phyloP scores from a whole-genome alignment of 768 basidiomycete genomes.

The Imleria badia region DNA sequence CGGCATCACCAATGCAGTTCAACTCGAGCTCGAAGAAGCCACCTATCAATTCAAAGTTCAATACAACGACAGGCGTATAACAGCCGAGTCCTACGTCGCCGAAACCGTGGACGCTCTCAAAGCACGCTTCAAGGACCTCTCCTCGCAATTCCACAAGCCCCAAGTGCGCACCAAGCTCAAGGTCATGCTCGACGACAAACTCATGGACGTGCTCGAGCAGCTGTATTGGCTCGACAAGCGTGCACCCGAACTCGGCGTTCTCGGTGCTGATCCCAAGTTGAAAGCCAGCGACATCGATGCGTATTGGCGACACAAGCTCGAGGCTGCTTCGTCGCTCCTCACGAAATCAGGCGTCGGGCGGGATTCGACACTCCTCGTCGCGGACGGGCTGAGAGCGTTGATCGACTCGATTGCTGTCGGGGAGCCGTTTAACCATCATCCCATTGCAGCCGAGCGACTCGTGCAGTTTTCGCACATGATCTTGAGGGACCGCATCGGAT shows the following conservation, averaged over 20 bases:
- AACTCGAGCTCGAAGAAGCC: slow-evolving; percentile 95
- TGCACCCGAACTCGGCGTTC: slow-evolving; percentile 65
- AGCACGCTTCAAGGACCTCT: slow-evolving; percentile 82
- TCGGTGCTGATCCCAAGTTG: slow-evolving; percentile 69
- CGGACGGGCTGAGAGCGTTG: slow-evolving; percentile 85
- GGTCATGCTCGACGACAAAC: slow-evolving; percentile 90
- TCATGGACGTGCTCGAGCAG: slow-evolving; percentile 96
- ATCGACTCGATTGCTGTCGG: slow-evolving; percentile 87
- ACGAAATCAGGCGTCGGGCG: slow-evolving; percentile 97
- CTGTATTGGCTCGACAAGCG: slow-evolving; percentile 96
- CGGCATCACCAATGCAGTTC: slow-evolving; percentile 95
- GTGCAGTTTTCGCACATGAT: slow-evolving; percentile 92
- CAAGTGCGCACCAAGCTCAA: slow-evolving; percentile 88
- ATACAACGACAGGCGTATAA: slow-evolving; percentile 93
- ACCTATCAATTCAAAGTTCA: slow-evolving; percentile 99
- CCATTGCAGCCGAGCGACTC: slow-evolving; percentile 83
- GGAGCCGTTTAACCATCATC: slow-evolving; percentile 93
- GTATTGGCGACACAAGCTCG: slow-evolving; percentile 96
- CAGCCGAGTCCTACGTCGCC: slow-evolving; percentile 95
- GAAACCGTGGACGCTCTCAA: slow-evolving; percentile 96
- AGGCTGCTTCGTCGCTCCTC: slow-evolving; percentile 87
- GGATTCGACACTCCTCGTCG: slow-evolving; percentile 91
- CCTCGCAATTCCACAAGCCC: slow-evolving; percentile 83
- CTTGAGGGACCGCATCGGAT: slow-evolving; percentile 85
- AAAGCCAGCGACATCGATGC: slow-evolving; percentile 77